Evolutionary conservation across 148 eudicot species (phyloP), one percentile per base, ranked within the genome.

Genomic region (Fagopyrum tataricum): DNA sequence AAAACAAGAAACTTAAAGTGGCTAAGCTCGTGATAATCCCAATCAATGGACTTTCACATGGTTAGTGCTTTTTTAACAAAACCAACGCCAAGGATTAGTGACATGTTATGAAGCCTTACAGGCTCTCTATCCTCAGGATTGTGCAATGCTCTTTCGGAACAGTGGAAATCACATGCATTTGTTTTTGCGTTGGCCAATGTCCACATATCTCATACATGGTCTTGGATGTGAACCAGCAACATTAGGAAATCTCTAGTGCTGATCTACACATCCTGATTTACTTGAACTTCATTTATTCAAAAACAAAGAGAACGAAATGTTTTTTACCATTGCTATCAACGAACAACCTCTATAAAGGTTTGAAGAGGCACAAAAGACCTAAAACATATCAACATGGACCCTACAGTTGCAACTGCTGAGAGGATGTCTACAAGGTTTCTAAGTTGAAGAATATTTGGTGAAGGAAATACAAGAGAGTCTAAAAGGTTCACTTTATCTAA

Each of bases 21-120:
- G 47, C 47, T 44, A 44, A 44, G 67, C 51, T 72, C 24, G 75
- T 24, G 48, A 67, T 67, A 72, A 18, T 37, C 72, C 23, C 31
- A 48, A 47, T 26, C 46, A 41, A 24, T 44, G 41, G 55, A 44
- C 71, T 72, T 14, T 55, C 39, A 44, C 71, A 69, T 4, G 37
- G 47, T 44, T 44, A 44, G 47, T 44, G 47, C n/a, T 6, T 44
- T 44, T 44, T 44, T 6, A 44, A 6, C 7, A 6, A 44, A 6
- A 44, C 11, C 47, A 44, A 44, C 47, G 11, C 3, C 47, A 44
- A 44, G 7, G 47, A 44, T 31, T 31, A 31, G 37, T 31, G 37
- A 31, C 37, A 31, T 31, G 37, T 31, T 31, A 31, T 31, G 37
- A 31, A 3, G 37, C 37, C 7, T 44, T 1, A 44, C 47, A 44